Base-by-base conservation (phyloP, 306 rosid species). In the Cicer cuneatum region DNA sequence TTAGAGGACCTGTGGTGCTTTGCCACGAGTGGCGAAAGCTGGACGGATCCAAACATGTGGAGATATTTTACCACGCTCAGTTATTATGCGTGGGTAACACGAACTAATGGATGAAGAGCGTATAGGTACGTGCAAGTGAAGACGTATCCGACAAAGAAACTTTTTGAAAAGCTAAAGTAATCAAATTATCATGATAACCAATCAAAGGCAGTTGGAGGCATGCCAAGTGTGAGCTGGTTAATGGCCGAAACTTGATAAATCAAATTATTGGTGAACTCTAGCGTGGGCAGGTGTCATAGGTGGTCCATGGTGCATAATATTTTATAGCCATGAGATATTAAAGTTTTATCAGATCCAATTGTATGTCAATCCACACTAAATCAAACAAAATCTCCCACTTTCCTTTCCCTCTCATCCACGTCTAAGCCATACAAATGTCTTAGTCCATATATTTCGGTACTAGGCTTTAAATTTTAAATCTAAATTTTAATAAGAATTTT, bases 181-280 rank as follows among this genome's bases (percentile, higher is more conserved):
- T 72, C 51, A 77, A 77, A 59, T 59, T 59, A 59, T 59, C 10
- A 7, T 57, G 7, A 15, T 63, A 39, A 52, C 82, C 72, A 66
- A 73, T 72, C 75, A 68, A 66, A 52, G 38, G 41, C 14, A 60
- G 18, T 72, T 33, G 45, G 11, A 60, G 46, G 73, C 60, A 52
- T 69, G 80, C 65, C 83, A 83, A 24, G 40, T 79, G 81, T 79
- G 81, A 79, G 81, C 75, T 75, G 84, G 72, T 46, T 15, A 61
- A 15, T 69, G 45, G 65, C 19, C 48, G 8, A 68, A 13, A 35
- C 3, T 11, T n/a, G 0, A 8, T 6, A 1, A 15, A 5, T 5
- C 4, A 47, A 37, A 61, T 37, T 9, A 29, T 29, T 29, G 35
- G 35, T 29, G 35, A 29, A 29, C 5, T 29, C 35, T 29, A 29